Percentiles rank a stretch among this genome's conserved stretches.
phyloP scores from a whole-genome alignment of 1,284 basidiomycete genomes.

The Athelia psychrophila region DNA sequence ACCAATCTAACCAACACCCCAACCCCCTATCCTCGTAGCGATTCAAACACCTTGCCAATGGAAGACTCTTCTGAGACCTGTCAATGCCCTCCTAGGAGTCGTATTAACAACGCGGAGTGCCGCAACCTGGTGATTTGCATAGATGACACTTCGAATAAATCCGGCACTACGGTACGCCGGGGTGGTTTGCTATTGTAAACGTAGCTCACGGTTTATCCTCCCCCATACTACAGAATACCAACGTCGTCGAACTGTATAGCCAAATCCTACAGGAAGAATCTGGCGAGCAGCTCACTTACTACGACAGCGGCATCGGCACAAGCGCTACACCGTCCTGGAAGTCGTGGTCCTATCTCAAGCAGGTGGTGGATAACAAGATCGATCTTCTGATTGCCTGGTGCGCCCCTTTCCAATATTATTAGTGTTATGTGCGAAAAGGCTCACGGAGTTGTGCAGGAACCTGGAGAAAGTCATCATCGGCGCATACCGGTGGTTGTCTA shows the following conservation, averaged over 20 bases:
- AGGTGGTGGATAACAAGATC: conserved; percentile 14
- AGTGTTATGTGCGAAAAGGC: background rate
- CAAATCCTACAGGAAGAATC: conserved; percentile 10
- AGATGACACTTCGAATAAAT: background rate
- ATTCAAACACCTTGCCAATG: too few species aligned
- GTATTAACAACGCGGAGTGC: too few species aligned
- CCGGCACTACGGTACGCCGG: background rate
- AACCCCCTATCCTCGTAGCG: too few species aligned
- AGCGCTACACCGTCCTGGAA: conserved; percentile 17
- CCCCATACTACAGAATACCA: conserved; percentile 20
- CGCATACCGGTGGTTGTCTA: conserved; percentile 34
- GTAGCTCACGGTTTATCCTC: too few species aligned
- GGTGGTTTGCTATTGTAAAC: too few species aligned
- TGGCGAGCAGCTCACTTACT: conserved; percentile 22
- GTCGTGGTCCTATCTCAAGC: conserved; percentile 12
- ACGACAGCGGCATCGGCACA: conserved; percentile 37
- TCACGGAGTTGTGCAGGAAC: conserved; percentile 19
- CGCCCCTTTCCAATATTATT: background rate
- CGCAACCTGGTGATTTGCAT: background rate
- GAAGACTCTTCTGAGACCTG: too few species aligned
- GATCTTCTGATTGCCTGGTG: conserved; percentile 27
- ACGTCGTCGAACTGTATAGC: conserved; percentile 18
- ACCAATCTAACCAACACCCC: too few species aligned
- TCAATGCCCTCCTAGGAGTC: too few species aligned
- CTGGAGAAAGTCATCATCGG: conserved; percentile 26